Base-by-base conservation (phyloP, 352 stramenopile species). In the Pythium coloratum region DNA sequence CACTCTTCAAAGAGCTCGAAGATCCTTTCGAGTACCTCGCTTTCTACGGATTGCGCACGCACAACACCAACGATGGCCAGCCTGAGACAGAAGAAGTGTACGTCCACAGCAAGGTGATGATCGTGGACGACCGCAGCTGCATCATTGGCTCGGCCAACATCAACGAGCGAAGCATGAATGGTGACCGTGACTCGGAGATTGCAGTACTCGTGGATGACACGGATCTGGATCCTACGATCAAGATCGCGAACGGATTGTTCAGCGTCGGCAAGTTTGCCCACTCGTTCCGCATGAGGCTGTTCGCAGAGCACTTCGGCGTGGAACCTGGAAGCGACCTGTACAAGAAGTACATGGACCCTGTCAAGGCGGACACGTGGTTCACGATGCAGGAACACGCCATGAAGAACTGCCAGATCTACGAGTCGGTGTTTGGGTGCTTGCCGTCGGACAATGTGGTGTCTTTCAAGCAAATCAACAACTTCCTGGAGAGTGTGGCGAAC, bases 91-190 rank as follows among this genome's bases (percentile, higher is more conserved):
- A 95, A 60, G 76, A 94, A 60, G 76, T 96, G 2, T 96, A 96
- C 66, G 84, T 97, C 24, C 92, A 98, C 76, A 95, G 80, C 65
- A 98, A 97, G 72, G 71, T 96, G 62, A 97, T 96, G 86, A 94
- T 96, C 54, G 88, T 94, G 12, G 88, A 96, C 68, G 88, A 96
- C 51, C 75, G 83, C 36, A 72, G 63, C 55, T 86, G 72, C 55
- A 94, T 96, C 72, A 92, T 96, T 33, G 88, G 88, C 12, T 92
- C 82, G 3, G 88, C 88, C 32, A 96, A 96, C 67, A 92, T 96
- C 58, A 96, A 96, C 69, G 88, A 96, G 61, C 84, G 88, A 58
- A 94, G 84, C 66, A 90, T 94, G 86, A 86, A 75, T n/a, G 88
- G 88, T 40, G 86, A 94, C 67, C 84, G 88, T 50, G 88, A 96